These are phyloP conservation scores for Heterobasidion occidentale DNA, from an alignment of 1,284 basidiomycete genomes.

Conservation along the genomic window DNA sequence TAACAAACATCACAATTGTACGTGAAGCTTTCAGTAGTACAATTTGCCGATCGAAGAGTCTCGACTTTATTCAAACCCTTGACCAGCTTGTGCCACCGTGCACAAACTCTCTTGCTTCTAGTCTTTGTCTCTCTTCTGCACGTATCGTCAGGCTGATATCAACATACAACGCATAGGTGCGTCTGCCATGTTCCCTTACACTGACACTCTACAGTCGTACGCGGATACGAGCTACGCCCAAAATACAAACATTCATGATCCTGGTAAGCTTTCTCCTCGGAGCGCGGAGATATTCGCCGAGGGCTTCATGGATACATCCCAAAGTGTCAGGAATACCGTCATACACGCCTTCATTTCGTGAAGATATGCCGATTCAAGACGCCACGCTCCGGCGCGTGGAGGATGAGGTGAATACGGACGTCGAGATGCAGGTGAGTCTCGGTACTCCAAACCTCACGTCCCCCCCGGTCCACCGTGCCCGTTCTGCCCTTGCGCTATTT, in stretches of 20 bases:
- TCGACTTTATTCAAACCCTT: no score
- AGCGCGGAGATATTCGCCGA: background rate
- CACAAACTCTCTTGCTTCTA: no score
- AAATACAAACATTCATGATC: background rate
- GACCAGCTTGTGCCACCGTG: no score
- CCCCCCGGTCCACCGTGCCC: background rate
- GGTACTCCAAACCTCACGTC: background rate
- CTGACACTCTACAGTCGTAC: background rate
- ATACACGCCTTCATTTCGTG: background rate
- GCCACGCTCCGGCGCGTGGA: slow-evolving; percentile 43
- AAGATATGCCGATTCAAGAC: slow-evolving; percentile 12
- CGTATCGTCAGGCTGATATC: no score
- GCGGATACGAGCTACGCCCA: background rate
- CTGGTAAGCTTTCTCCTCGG: background rate
- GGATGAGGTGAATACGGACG: slow-evolving; percentile 48
- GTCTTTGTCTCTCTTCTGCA: no score
- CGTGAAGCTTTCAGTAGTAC: no score
- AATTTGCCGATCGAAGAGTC: no score
- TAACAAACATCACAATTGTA: no score
- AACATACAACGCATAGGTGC: background rate
- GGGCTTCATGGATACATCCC: no score
- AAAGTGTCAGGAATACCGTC: no score
- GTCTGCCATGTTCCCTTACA: background rate
- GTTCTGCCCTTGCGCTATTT: background rate
- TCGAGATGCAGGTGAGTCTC: slow-evolving; percentile 51